Base-by-base conservation (phyloP, 495 filamentous ascomycete species). In the Baudoinia panamericana region DNA sequence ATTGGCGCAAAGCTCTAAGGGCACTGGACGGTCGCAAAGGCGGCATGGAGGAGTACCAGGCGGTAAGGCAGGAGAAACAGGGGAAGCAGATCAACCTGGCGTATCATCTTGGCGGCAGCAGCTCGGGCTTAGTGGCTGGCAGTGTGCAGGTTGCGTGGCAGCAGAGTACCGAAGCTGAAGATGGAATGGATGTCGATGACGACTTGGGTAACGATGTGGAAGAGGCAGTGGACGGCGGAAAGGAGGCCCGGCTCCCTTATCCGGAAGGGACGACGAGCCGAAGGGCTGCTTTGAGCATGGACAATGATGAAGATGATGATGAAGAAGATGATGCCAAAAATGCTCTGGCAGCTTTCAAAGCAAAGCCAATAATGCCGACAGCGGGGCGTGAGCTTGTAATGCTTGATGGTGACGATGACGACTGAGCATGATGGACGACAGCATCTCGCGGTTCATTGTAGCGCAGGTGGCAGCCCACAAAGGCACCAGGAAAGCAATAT, bases 21-120 rank as follows among this genome's bases (percentile, higher is more conserved):
- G 28, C 33, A 18, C 17, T 46, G 27, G 47, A 46, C 39, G 46
- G 33, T 18, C 37, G 36, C 25, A 41, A 39, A 17, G 46, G 34
- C 5, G 45, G 29, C 5, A 3, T 43, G 20, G 34, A 41, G 26
- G 41, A 37, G 31, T 25, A 39, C 36, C 33, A 44, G 20, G 47
- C 36, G 11, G 47, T 23, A 30, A 39, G 32, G 9, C 6, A 24
- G 22, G 25, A 38, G 42, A 18, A 33, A 15, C 31, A 43, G 41
- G 17, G 22, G 31, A 37, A 3, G 36, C 29, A 17, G 36, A 31
- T 13, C 22, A 37, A 23, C 36, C 31, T 7, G 44, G 28, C 33
- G 26, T 30, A 26, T 17, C 20, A 6, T 7, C 26, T 23, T 19
- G 35, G 3, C 38, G 38, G 9, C 8, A 21, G 18, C 5, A 26